These are phyloP conservation scores for Hypholoma fasciculare DNA, from an alignment of 768 basidiomycete genomes.

Conservation along the genomic window DNA sequence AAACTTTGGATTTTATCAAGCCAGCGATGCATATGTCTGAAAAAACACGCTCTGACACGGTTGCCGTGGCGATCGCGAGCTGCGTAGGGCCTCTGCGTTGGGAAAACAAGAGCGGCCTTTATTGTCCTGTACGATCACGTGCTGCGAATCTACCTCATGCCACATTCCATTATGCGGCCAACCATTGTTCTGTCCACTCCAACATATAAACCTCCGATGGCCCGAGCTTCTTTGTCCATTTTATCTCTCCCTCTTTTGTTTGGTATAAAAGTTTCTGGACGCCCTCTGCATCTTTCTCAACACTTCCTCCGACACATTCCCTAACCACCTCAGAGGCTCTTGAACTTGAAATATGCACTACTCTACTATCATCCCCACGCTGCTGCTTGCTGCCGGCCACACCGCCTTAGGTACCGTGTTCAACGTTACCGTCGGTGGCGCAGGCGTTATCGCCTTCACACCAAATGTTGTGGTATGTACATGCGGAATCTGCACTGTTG, in stretches of 20 bases:
- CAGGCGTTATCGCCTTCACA: slow-evolving; percentile 37
- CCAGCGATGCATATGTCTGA: no score
- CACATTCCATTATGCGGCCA: no score
- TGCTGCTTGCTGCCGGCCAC: slow-evolving; percentile 23
- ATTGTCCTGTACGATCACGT: no score
- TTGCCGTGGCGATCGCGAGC: no score
- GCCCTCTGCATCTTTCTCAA: not conserved
- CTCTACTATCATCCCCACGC: slow-evolving; percentile 2
- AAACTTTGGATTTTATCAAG: no score
- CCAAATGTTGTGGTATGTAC: slow-evolving; percentile 41
- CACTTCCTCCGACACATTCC: no score
- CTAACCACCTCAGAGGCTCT: no score
- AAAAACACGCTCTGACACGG: no score
- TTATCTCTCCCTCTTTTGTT: slow-evolving; percentile 10
- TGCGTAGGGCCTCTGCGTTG: no score
- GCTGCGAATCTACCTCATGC: no score
- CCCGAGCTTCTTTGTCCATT: not conserved
- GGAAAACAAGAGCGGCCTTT: no score
- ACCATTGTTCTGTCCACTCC: no score
- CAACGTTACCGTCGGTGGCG: slow-evolving; percentile 50
- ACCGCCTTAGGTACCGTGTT: slow-evolving; percentile 37
- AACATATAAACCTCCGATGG: slow-evolving; percentile 7
- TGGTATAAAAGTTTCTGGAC: slow-evolving; percentile 13
- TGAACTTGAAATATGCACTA: not conserved
- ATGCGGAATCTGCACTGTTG: not conserved